Base-by-base conservation (phyloP, 371 early-diverging fungal species). In the Blyttiomyces sp. region DNA sequence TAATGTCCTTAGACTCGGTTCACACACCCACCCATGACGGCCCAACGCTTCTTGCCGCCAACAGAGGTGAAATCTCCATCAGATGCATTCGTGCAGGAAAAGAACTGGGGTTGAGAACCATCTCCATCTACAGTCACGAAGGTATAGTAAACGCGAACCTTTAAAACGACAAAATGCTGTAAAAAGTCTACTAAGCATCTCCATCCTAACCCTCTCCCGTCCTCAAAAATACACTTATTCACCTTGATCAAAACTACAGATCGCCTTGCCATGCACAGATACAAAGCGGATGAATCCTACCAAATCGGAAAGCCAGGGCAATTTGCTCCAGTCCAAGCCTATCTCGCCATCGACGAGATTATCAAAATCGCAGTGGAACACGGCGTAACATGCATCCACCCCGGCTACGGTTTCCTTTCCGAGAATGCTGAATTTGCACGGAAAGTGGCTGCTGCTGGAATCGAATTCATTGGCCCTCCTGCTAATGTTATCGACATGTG, bases 261-360 rank as follows among this genome's bases (percentile, higher is more conserved):
- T 79, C 79, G 94, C 54, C 80, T 94, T 43, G 83, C 87, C 34
- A 92, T 92, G 91, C 96, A 96, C 74, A 84, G 94, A 27, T 92
- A 92, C 80, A 90, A 91, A 84, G 94, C 95, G 24, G 93, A 94
- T 70, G 93, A 94, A 72, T 86, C 92, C 6, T 95, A 88, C 80
- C 93, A 93, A 79, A 88, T 96, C 65, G 95, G 88, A 21, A 73
- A 82, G 53, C 80, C 81, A 46, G 93, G 91, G 57, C 63, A 72
- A 26, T 88, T 76, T 63, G 87, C 92, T 13, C 94, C 96, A 21
- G 94, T 94, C 19, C 94, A 85, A 39, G 95, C 95, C 0, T 96
- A 96, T 70, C 82, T 96, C 56, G 91, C 92, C 19, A 92, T 92
- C 71, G 92, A 93, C 68, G 91, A 90, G 66, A 91, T 96, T 57